Evolutionary conservation across 176 grass and related monocot genomes (phyloP).

Genomic region (Tillandsia fasciculata): DNA sequence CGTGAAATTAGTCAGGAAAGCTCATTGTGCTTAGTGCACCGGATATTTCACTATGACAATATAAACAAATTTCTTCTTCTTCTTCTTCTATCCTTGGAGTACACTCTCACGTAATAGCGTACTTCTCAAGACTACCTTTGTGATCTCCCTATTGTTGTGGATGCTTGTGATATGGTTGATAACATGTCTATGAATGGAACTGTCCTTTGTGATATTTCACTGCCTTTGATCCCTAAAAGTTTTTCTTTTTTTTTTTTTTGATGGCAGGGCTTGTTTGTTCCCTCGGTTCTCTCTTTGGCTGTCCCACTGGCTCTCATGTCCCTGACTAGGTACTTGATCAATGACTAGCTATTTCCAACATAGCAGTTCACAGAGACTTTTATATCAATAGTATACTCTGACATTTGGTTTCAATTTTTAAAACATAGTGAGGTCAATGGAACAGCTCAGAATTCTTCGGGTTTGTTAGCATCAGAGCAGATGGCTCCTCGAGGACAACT

Average conservation of each 20-base stretch:
- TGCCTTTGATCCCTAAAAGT: not conserved
- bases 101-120: too few relatives aligned
- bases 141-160: too few relatives aligned
- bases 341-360: slow-evolving; percentile 10
- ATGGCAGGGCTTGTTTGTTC: slow-evolving; percentile 81
- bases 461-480: slow-evolving; percentile 65
- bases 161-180: too few relatives aligned
- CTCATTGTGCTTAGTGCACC: too few relatives aligned
- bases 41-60: too few relatives aligned
- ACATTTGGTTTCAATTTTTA: slow-evolving; percentile 17
- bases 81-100: too few relatives aligned
- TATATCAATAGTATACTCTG: slow-evolving; percentile 13
- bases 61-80: too few relatives aligned
- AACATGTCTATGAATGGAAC: too few relatives aligned
- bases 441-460: slow-evolving; percentile 38
- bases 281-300: slow-evolving; percentile 58
- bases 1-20: too few relatives aligned
- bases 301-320: slow-evolving; percentile 80
- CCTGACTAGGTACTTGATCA: slow-evolving; percentile 63
- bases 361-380: not conserved
- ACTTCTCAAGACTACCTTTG: too few relatives aligned
- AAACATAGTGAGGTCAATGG: slow-evolving; percentile 66
- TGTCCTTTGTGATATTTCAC: not conserved
- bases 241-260: slow-evolving; percentile 1
- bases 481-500: slow-evolving; percentile 91